These are phyloP conservation scores for Ophiostoma sp. DNA, from an alignment of 2,329 filamentous ascomycete species.

Conservation along the genomic window DNA sequence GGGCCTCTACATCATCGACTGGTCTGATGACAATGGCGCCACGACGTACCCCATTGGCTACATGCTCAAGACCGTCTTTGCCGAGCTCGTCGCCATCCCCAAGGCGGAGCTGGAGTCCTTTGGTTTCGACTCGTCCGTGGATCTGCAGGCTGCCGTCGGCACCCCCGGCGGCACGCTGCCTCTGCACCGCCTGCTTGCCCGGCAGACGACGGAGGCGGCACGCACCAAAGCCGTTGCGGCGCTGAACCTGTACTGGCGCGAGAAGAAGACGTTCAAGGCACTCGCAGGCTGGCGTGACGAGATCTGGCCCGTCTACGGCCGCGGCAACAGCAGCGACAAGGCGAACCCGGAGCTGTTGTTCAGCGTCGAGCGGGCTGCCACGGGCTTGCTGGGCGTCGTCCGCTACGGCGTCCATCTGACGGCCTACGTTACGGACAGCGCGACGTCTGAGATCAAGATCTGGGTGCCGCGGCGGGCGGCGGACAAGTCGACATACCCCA, in stretches of 20 bases:
- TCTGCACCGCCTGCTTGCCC: slow-evolving; percentile 56
- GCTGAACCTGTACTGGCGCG: slow-evolving; percentile 63
- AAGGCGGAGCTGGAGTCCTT: slow-evolving; percentile 54
- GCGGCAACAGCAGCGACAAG: slow-evolving; percentile 43
- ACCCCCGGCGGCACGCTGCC: slow-evolving; percentile 53
- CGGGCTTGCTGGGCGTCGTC: slow-evolving; percentile 67
- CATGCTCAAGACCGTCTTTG: slow-evolving; percentile 48
- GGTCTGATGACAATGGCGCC: slow-evolving; percentile 57
- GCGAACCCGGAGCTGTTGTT: slow-evolving; percentile 55
- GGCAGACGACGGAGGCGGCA: slow-evolving; percentile 50
- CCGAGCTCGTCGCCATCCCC: slow-evolving; percentile 46
- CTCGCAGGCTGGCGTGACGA: slow-evolving; percentile 77
- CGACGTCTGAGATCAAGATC: slow-evolving; percentile 49
- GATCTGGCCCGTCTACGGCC: slow-evolving; percentile 70
- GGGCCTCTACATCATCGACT: slow-evolving; percentile 61
- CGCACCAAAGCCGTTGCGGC: slow-evolving; percentile 53
- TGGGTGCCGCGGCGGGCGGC: slow-evolving; percentile 77
- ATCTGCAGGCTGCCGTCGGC: slow-evolving; percentile 15
- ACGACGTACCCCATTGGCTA: slow-evolving; percentile 56
- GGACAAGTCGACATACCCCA: slow-evolving; percentile 78
- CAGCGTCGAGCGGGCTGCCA: slow-evolving; percentile 70
- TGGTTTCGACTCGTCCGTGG: slow-evolving; percentile 48
- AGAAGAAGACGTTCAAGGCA: slow-evolving; percentile 66
- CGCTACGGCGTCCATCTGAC: slow-evolving; percentile 80
- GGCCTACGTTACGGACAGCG: slow-evolving; percentile 55